phyloP scores from a whole-genome alignment of 2,329 filamentous ascomycete species.

The Dothideomycetes sp. region DNA sequence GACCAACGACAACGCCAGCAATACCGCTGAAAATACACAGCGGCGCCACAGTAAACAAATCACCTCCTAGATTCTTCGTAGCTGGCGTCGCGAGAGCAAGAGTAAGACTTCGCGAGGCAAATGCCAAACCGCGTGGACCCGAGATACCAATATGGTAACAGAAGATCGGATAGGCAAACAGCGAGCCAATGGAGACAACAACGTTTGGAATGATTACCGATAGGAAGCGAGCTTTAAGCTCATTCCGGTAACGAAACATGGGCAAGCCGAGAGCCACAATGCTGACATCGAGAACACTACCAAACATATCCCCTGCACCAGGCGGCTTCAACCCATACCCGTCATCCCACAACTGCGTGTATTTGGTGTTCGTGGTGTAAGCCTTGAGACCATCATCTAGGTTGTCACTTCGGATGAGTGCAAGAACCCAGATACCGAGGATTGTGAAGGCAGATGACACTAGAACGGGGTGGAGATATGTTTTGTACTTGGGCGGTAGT shows the following conservation, averaged over 20 bases:
- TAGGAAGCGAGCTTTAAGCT: constrained; percentile 40
- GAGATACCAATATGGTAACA: constrained; percentile 49
- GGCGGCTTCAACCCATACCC: constrained; percentile 28
- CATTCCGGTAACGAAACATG: constrained; percentile 52
- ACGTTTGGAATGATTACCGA: constrained; percentile 48
- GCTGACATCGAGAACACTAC: constrained; percentile 46
- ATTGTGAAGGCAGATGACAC: constrained; percentile 47
- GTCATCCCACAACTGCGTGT: constrained; percentile 43
- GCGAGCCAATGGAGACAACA: constrained; percentile 41
- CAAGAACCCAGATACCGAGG: constrained; percentile 45
- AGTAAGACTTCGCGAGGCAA: constrained; percentile 49
- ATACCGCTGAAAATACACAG: constrained; percentile 53
- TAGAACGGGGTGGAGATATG: constrained; percentile 50
- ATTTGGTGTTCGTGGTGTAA: constrained; percentile 47
- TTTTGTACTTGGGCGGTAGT: constrained; percentile 41
- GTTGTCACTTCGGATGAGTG: constrained; percentile 34
- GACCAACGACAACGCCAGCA: constrained; percentile 48
- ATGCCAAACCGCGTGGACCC: constrained; percentile 44
- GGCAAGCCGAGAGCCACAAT: constrained; percentile 52
- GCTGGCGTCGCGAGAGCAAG: constrained; percentile 52
- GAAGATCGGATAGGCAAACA: constrained; percentile 49
- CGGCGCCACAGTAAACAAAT: constrained; percentile 47
- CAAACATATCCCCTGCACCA: constrained; percentile 50
- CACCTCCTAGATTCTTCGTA: constrained; percentile 47
- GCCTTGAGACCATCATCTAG: constrained; percentile 35